Evolutionary conservation across 1,284 basidiomycete genomes (phyloP), one percentile per base, ranked within the genome.

Genomic region (Serendipita sp.): DNA sequence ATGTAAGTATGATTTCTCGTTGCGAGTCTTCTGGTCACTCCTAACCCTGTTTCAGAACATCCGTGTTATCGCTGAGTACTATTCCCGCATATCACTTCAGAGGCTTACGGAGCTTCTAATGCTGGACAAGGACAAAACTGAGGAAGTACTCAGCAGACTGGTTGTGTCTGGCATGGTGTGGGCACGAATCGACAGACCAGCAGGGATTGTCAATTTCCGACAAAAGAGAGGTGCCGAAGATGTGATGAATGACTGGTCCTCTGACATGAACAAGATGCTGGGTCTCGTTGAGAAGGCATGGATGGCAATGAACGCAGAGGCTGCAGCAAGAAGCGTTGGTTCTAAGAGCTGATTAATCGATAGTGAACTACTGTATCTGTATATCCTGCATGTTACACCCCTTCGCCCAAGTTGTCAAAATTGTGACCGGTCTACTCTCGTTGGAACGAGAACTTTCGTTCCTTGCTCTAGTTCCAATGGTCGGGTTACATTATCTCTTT

Each of bases 161-260:
- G 96, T 99, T 6, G 91, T 92, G 34, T 88, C 88, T 50, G 91
- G 88, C 67, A 92, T 89, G 26, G 83, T 98, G 47, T 96, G 88
- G 81, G 96, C 96, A 29, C 87, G 93, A 62, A 89, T 95, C 67
- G 94, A 99, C 74, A 83, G 96, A 60, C 94, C 94, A 41, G 79
- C 87, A 0, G 93, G 93, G 0, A 80, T 98, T 63, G 84, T 99
- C 64, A 87, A 80, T 70, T 99, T 99, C 78, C 83, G 83, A 68
- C 82, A 78, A 69, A 85, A 84, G 74, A 79, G 79, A 71, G 86
- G 80, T 66, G 82, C 88, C 1, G 93, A 95, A 71, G 91, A 93
- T 70, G 85, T 91, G 3, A 86, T 99, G 81, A 99, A 99, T 70
- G 88, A 88, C 65, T 99, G 96, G 96, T 93, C 89, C 73, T 87